phyloP scores from a whole-genome alignment of 1,284 basidiomycete species.

The Boletus mariae region DNA sequence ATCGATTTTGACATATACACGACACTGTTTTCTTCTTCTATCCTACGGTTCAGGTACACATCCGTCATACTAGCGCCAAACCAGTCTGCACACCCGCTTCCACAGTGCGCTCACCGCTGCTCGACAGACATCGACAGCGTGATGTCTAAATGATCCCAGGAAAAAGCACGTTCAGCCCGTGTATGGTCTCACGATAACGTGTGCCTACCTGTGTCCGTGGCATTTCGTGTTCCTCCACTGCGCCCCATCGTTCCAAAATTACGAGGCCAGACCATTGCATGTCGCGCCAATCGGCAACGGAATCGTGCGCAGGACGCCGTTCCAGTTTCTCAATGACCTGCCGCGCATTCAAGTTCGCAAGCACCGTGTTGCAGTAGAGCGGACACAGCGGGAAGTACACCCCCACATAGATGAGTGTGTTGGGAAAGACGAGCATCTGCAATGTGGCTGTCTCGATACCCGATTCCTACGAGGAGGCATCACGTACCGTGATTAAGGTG shows the following conservation, averaged over 20 bases:
- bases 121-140: conserved; percentile 7
- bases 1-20: background rate
- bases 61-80: background rate
- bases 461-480: background rate
- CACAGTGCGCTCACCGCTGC: background rate
- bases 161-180: background rate
- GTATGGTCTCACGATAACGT: background rate
- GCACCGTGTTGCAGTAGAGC: conserved; percentile 32
- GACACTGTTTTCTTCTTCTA: background rate
- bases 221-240: conserved; percentile 1
- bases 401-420: conserved; percentile 17
- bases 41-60: background rate
- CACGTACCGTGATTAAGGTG: conserved; percentile 16
- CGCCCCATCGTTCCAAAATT: background rate
- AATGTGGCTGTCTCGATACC: background rate
- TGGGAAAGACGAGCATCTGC: conserved; percentile 13
- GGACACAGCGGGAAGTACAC: conserved; percentile 32
- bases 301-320: conserved; percentile 1
- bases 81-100: conserved; percentile 16
- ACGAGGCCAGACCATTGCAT: background rate
- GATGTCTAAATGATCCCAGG: background rate
- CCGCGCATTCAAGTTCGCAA: conserved; percentile 31
- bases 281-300: conserved; percentile 8
- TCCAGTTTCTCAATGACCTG: conserved; percentile 12
- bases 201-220: background rate